A percentile compares a stretch with the other conserved stretches of the same genome.
These are phyloP conservation scores for Aspergillus pseudotamarii DNA, from an alignment of 2,329 filamentous ascomycete species.

Conservation along the genomic window DNA sequence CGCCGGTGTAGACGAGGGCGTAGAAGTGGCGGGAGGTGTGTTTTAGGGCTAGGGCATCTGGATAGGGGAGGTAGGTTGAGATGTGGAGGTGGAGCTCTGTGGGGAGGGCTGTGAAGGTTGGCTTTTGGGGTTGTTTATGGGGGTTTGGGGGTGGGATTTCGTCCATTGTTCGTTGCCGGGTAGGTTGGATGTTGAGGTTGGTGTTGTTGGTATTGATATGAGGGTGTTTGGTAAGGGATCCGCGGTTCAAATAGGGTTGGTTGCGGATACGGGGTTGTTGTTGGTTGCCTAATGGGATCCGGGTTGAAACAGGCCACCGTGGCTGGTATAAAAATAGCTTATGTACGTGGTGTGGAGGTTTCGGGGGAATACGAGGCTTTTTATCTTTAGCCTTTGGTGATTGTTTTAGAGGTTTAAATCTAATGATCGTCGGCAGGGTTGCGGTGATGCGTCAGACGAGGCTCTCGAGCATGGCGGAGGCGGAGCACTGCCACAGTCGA, in stretches of 20 bases:
- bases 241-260: background rate
- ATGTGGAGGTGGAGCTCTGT: constrained; percentile 70
- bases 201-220: background rate
- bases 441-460: background rate
- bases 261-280: background rate
- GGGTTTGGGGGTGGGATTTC: constrained; percentile 14
- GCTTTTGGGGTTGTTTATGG: constrained; percentile 41
- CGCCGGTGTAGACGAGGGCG: constrained; percentile 65
- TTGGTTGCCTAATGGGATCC: background rate
- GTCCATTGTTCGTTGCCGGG: background rate
- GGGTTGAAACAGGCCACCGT: background rate
- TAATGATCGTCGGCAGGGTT: background rate
- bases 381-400: background rate
- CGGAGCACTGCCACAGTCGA: background rate
- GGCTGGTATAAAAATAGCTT: background rate
- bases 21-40: constrained; percentile 68
- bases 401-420: background rate
- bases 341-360: background rate
- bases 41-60: constrained; percentile 71
- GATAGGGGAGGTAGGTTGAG: constrained; percentile 63
- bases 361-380: background rate
- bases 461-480: background rate
- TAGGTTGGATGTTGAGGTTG: background rate
- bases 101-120: constrained; percentile 49
- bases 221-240: too few species aligned